Percentiles rank a stretch among this genome's conserved stretches.
phyloP scores from a whole-genome alignment of 345 rosid genomes.

The Brassica nigra region DNA sequence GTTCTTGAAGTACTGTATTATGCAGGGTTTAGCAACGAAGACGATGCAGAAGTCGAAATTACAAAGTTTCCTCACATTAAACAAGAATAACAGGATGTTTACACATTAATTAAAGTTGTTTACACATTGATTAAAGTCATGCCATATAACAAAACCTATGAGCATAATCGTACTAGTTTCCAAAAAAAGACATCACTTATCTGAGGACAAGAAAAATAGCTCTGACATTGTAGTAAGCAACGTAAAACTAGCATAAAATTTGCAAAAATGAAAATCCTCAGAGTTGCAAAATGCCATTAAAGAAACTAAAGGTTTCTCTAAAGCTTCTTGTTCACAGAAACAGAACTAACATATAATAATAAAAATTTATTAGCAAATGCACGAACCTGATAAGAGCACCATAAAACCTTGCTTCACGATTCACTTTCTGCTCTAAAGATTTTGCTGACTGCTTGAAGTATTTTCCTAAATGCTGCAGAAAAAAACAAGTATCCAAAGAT shows the following conservation, averaged over 20 bases:
- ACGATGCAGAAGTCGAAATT: not conserved
- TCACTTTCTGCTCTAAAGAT: constrained; percentile 79
- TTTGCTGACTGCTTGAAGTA: constrained; percentile 91
- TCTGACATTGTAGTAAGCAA: constrained; percentile 19
- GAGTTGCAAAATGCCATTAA: not conserved
- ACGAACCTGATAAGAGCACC: constrained; percentile 90
- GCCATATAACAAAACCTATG: not conserved
- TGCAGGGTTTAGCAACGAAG: not conserved
- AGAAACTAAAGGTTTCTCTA: constrained; percentile 8
- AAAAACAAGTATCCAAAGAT: not conserved
- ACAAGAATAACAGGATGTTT: not conserved
- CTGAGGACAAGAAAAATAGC: not conserved
- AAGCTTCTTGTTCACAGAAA: constrained; percentile 1
- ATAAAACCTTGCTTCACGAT: constrained; percentile 90
- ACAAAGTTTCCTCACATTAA: not conserved
- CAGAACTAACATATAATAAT: not conserved
- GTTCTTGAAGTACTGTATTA: constrained; percentile 1
- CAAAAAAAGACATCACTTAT: not conserved
- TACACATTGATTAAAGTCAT: not conserved
- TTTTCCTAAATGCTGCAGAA: constrained; percentile 77
- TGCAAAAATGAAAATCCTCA: not conserved
- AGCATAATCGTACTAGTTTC: too few relatives aligned
- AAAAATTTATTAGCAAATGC: not conserved
- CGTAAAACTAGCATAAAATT: constrained; percentile 4
- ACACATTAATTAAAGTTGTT: not conserved